A percentile compares a stretch with the other conserved stretches of the same genome.
Evolutionary conservation across 164 flowering plant species (phyloP).

Genomic region (Liquidambar formosana): DNA sequence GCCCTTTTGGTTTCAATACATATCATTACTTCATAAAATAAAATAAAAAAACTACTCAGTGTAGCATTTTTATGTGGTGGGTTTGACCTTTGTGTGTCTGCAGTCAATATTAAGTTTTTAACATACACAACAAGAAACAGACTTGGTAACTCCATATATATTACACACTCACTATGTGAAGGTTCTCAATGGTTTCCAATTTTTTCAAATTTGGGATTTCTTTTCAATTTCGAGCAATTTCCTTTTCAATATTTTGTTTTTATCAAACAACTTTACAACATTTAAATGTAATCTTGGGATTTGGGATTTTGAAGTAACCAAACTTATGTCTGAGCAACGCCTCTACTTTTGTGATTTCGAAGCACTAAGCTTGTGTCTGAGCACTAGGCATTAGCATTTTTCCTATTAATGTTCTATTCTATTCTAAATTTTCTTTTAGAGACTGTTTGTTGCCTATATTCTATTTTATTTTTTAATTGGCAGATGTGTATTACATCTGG

Average conservation of each 20-base stretch:
- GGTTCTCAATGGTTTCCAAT: neutral
- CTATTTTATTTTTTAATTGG: neutral
- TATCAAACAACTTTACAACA: neutral
- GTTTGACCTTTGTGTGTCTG: neutral
- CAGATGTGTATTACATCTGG: slow-evolving; percentile 11
- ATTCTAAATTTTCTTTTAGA: too few relatives aligned
- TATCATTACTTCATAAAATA: too few relatives aligned
- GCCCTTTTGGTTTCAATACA: too few relatives aligned
- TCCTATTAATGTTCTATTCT: too few relatives aligned
- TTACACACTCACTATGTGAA: neutral
- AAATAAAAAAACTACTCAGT: neutral
- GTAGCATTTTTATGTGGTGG: neutral
- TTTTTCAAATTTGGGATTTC: neutral
- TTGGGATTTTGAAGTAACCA: too few relatives aligned
- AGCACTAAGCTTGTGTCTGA: too few relatives aligned
- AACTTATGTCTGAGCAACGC: too few relatives aligned
- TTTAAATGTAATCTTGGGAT: too few relatives aligned
- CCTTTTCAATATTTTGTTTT: neutral
- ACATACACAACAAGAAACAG: neutral
- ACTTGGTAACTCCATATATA: neutral
- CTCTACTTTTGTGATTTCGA: too few relatives aligned
- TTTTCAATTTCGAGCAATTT: slow-evolving; percentile 10
- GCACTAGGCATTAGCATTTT: too few relatives aligned
- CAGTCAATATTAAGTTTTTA: neutral
- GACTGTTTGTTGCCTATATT: neutral